Evolutionary conservation across 495 filamentous ascomycete genomes (phyloP).

Genomic region (Pseudomonodictys pantanalensis): DNA sequence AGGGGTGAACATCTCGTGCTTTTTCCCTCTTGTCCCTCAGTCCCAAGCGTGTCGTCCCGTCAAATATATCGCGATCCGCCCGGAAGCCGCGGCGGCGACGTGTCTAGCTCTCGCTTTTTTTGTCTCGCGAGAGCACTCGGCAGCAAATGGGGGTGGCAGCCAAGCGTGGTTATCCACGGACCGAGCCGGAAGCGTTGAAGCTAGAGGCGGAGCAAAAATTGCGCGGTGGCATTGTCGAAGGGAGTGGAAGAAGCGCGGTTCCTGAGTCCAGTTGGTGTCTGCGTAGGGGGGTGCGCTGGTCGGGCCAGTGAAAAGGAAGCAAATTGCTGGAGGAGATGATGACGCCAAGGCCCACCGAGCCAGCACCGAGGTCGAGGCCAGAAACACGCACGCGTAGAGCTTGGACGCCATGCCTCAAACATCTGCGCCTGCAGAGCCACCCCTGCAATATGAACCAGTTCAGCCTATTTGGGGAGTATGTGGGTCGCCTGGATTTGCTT

Average conservation of each 20-base stretch:
- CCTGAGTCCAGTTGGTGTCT: neutral
- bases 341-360: slow-evolving; percentile 4
- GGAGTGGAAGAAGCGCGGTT: neutral
- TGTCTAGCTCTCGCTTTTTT: too few species aligned
- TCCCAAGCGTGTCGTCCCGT: neutral
- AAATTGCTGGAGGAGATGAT: neutral
- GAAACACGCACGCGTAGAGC: neutral
- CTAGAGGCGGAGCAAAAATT: neutral
- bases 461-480: too few species aligned
- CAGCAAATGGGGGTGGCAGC: neutral
- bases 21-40: neutral
- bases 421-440: too few species aligned
- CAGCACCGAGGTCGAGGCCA: neutral
- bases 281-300: neutral
- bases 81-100: too few species aligned
- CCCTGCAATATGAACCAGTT: too few species aligned
- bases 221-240: neutral
- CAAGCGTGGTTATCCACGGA: neutral
- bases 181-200: slow-evolving; percentile 8
- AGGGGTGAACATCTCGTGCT: slow-evolving; percentile 33
- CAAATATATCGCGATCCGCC: neutral
- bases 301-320: neutral
- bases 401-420: too few species aligned
- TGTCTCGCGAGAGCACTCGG: neutral
- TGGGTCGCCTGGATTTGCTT: too few species aligned